Evolutionary conservation across 2,329 filamentous ascomycete species (phyloP), one percentile per base, ranked within the genome.

Genomic region (Fusarium napiforme): DNA sequence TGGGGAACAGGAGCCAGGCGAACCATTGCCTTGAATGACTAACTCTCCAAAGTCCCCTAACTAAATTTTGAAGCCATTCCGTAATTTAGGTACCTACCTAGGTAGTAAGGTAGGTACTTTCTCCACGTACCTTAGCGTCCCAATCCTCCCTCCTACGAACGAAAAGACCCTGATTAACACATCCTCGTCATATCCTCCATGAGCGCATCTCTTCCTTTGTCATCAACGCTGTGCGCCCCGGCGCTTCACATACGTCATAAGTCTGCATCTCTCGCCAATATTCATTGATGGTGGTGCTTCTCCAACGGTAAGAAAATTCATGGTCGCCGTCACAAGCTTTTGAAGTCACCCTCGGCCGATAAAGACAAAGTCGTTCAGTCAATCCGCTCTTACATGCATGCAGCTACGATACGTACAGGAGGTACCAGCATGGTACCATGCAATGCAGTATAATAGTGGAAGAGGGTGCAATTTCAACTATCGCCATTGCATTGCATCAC

Each of bases 21-120:
- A 72, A 72, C 71, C 71, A 74, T 72, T 72, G 67, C 71, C 71
- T 73, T 39, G 28, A 60, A 60, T 71, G 58, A 68, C 67, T 73
- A 67, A 68, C 71, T 69, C 58, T 39, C 71, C 67, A 73, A 74
- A 74, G 71, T 68, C 42, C 66, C 66, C 50, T 62, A 64, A 60
- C 50, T 62, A 64, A 60, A 43, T 52, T 72, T 60, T 66, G 70
- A 72, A 57, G 60, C 60, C 64, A 72, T 69, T 69, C 42, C 42
- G 34, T 26, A 37, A 37, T 37, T 37, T 37, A 23, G 23, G 23
- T 23, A 23, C 23, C 23, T 23, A 23, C 23, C 23, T 23, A 23
- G 23, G 23, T 23, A 37, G 36, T 37, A 37, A 18, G 36, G 36
- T 37, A 37, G 36, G 36, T 10, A 37, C 16, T 46, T 55, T 46